These are phyloP conservation scores for Tetrapisispora nanseiensis DNA, from an alignment of 805 yeast genomes.

Conservation along the genomic window DNA sequence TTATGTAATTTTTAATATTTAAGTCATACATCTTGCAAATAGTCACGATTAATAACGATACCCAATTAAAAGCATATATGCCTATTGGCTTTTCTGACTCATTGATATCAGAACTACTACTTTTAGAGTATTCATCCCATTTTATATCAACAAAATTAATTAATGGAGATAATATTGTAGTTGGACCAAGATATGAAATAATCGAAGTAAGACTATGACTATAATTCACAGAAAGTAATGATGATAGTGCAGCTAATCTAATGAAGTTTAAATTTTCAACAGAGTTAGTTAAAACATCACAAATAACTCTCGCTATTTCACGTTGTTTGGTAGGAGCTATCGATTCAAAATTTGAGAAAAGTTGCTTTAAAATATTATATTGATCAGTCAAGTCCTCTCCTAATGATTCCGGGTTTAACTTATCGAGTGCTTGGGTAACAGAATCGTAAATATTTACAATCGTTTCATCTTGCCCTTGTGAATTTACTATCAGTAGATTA, in stretches of 20 bases:
- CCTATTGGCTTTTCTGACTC: constrained; percentile 50
- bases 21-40: constrained; percentile 34
- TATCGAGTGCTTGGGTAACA: constrained; percentile 18
- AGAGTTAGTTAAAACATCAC: constrained; percentile 29
- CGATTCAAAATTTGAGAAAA: constrained; percentile 38
- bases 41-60: constrained; percentile 38
- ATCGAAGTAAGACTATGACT: constrained; percentile 32
- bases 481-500: constrained; percentile 23
- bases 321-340: constrained; percentile 40
- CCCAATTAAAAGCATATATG: constrained; percentile 61
- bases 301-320: constrained; percentile 33
- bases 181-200: constrained; percentile 40
- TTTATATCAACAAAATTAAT: constrained; percentile 44
- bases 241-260: constrained; percentile 41
- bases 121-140: constrained; percentile 16
- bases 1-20: constrained; percentile 21
- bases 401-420: constrained; percentile 29
- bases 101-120: constrained; percentile 13
- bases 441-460: constrained; percentile 24
- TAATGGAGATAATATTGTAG: constrained; percentile 34
- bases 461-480: constrained; percentile 28
- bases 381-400: constrained; percentile 39
- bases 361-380: constrained; percentile 43
- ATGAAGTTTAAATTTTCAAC: constrained; percentile 34
- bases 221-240: constrained; percentile 39